These are phyloP conservation scores for Eragrostis nindensis DNA, from an alignment of 176 grass and related monocot species.

Conservation along the genomic window DNA sequence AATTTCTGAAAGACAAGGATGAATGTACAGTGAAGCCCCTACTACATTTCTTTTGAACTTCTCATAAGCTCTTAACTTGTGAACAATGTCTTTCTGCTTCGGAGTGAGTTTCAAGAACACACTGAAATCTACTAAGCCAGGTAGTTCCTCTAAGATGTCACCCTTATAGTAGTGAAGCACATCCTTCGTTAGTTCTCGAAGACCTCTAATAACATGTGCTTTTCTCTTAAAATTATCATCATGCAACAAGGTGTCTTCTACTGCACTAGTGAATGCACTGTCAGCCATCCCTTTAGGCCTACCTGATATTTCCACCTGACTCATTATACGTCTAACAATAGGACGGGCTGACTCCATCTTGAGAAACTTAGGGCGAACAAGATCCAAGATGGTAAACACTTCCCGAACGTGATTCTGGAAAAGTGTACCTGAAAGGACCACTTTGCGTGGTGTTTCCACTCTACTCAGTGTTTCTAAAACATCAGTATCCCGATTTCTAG, in stretches of 20 bases:
- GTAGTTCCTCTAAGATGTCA: slow-evolving; percentile 91
- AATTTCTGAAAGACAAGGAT: slow-evolving; percentile 72
- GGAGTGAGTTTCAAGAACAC: slow-evolving; percentile 72
- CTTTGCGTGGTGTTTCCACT: slow-evolving; percentile 87
- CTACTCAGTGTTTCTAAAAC: slow-evolving; percentile 77
- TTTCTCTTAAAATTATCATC: slow-evolving; percentile 80
- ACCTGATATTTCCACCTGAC: slow-evolving; percentile 72
- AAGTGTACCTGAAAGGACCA: slow-evolving; percentile 95
- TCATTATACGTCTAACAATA: slow-evolving; percentile 73
- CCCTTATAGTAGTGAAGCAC: slow-evolving; percentile 98
- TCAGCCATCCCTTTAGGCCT: slow-evolving; percentile 53
- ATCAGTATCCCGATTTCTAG: slow-evolving; percentile 85
- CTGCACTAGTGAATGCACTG: slow-evolving; percentile 59
- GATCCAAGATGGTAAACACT: slow-evolving; percentile 93
- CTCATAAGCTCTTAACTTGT: slow-evolving; percentile 61
- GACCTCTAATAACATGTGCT: slow-evolving; percentile 81
- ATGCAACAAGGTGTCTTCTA: slow-evolving; percentile 73
- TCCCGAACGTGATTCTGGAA: slow-evolving; percentile 93
- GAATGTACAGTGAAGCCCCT: slow-evolving; percentile 72
- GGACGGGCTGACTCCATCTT: slow-evolving; percentile 64
- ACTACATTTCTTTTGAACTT: slow-evolving; percentile 79
- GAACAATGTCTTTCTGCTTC: slow-evolving; percentile 64
- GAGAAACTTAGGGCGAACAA: slow-evolving; percentile 92
- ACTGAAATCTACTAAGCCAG: slow-evolving; percentile 83
- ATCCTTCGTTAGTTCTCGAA: slow-evolving; percentile 84